These are phyloP conservation scores for Ophiocordyceps robertsii DNA, from an alignment of 2,329 filamentous ascomycete species.

Conservation along the genomic window DNA sequence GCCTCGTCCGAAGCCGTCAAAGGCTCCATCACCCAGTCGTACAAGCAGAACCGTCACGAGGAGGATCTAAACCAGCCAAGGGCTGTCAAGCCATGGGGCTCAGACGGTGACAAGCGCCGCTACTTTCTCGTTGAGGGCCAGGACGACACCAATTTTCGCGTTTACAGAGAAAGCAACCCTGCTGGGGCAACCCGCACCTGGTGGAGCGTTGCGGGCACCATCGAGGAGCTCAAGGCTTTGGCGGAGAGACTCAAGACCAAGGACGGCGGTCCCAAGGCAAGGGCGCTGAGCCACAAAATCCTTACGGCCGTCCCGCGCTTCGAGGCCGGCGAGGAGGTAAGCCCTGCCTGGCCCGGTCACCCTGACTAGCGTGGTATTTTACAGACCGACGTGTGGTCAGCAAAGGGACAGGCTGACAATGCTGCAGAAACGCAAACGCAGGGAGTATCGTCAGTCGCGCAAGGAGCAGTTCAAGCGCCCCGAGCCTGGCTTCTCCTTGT, in stretches of 20 bases:
- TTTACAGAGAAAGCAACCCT: constrained; percentile 89
- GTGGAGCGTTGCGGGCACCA: constrained; percentile 85
- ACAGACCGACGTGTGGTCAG: background rate
- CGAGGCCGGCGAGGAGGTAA: constrained; percentile 81
- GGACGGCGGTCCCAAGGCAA: constrained; percentile 73
- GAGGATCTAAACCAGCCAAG: constrained; percentile 71
- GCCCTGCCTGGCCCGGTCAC: constrained; percentile 8
- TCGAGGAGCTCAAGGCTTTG: constrained; percentile 69
- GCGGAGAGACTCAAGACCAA: constrained; percentile 62
- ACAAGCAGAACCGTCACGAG: constrained; percentile 78
- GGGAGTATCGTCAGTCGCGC: constrained; percentile 77
- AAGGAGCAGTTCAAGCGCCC: constrained; percentile 80
- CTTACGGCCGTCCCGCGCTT: constrained; percentile 72
- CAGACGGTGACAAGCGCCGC: constrained; percentile 77
- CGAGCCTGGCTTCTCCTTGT: constrained; percentile 81
- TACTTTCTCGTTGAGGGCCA: constrained; percentile 91
- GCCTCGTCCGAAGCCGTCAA: constrained; percentile 77
- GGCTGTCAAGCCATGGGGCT: constrained; percentile 82
- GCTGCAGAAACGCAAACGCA: constrained; percentile 73
- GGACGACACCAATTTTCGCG: constrained; percentile 84
- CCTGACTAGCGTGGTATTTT: background rate
- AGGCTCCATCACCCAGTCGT: constrained; percentile 68
- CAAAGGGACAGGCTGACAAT: constrained; percentile 5
- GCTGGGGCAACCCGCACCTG: constrained; percentile 64
- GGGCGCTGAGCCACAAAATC: constrained; percentile 66